Base-by-base conservation (phyloP, 805 yeast species). In the Kuraishia molischiana region DNA sequence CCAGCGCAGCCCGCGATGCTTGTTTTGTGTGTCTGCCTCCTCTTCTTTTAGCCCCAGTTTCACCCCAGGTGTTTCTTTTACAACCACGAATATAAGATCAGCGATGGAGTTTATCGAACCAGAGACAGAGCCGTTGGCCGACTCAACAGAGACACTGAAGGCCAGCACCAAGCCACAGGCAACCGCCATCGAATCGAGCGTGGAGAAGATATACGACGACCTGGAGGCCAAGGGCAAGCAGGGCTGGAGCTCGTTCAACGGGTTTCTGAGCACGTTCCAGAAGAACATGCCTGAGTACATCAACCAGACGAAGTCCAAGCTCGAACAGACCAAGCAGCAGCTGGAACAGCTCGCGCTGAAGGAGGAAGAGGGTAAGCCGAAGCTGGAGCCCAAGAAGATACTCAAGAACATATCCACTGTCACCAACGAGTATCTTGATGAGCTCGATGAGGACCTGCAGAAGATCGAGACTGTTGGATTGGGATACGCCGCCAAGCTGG, bases 401-500 rank as follows among this genome's bases (percentile, higher is more conserved):
- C 29, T 44, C 19, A 41, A 48, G 28, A 44, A 49, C 30, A 39
- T 58, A 26, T 56, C 53, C 28, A 54, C 53, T 34, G 58, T 64
- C 44, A 78, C 87, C 5, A 85, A 82, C 46, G 68, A 67, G 34
- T 74, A 72, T 37, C 62, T 87, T 36, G 89, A 85, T 44, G 71
- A 74, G 5, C 66, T 89, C 42, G 97, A 87, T 54, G 61, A 72
- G 44, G 79, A 77, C 46, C 64, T 89, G 34, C 95, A 84, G 47
- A 65, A 66, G 38, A 77, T 85, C 5, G 96, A 89, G 53, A 72
- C 69, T 37, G 58, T 68, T 24, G 89, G 95, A 0, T 72, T 79
- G 1, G 62, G 63, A n/a, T 77, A 72, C 48, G 74, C 77, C 14
- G 54, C 61, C 30, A 74, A 68, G 49, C 63, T 82, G 39, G 72